Evolutionary conservation across 1,284 basidiomycete genomes (phyloP).

Genomic region (Puccinia novopanici): DNA sequence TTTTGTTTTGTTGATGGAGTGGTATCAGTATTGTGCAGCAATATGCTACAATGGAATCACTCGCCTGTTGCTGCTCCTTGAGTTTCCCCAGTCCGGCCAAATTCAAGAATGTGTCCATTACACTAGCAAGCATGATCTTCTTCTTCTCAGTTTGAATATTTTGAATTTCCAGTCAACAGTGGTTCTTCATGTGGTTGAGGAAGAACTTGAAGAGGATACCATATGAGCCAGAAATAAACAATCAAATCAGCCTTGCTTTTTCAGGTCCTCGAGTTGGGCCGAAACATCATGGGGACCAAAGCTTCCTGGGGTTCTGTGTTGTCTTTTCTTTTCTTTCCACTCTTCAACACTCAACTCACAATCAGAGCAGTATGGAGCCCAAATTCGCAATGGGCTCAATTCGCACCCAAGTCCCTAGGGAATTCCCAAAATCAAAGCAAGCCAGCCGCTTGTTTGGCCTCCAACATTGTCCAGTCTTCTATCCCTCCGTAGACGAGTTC

Average conservation of each 20-base stretch:
- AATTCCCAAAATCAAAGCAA: slow-evolving; percentile 26
- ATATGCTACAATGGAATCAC: not conserved
- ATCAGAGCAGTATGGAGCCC: slow-evolving; percentile 7
- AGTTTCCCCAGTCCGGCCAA: not conserved
- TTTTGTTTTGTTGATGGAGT: not conserved
- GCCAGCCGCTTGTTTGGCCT: slow-evolving; percentile 69
- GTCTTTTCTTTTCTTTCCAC: too few species aligned
- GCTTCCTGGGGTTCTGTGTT: too few species aligned
- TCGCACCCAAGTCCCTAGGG: slow-evolving; percentile 40
- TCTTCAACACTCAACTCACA: not conserved
- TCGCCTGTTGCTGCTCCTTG: slow-evolving; percentile 35
- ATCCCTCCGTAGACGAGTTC: slow-evolving; percentile 86
- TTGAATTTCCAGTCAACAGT: too few species aligned
- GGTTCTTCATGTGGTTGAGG: too few species aligned
- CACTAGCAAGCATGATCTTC: not conserved
- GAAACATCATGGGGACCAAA: too few species aligned
- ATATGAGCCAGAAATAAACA: too few species aligned
- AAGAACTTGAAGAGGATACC: too few species aligned
- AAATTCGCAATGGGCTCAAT: slow-evolving; percentile 41
- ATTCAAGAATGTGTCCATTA: slow-evolving; percentile 16
- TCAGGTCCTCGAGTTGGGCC: too few species aligned
- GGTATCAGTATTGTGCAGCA: not conserved
- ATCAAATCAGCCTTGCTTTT: too few species aligned
- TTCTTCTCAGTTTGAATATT: too few species aligned
- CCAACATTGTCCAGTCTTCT: slow-evolving; percentile 84